These are phyloP conservation scores for Spiraea crenata DNA, from an alignment of 331 rosid species.

Conservation along the genomic window DNA sequence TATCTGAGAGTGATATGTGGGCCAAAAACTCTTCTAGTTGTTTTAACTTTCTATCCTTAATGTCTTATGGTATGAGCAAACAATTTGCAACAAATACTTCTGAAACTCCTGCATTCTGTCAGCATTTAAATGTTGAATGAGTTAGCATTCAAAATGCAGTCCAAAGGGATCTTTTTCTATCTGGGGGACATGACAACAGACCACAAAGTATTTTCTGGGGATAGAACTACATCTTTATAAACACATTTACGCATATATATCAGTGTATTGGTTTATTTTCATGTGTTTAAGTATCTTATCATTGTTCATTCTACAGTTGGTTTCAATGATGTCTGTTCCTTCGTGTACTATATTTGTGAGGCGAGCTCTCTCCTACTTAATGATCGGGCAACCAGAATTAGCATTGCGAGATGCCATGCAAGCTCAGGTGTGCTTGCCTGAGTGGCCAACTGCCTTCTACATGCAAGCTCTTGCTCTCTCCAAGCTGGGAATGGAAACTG, in stretches of 20 bases:
- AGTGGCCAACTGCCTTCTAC: slow-evolving; percentile 95
- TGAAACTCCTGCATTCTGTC: neutral
- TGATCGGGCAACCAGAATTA: slow-evolving; percentile 75
- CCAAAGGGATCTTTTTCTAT: neutral
- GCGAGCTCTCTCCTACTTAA: slow-evolving; percentile 75
- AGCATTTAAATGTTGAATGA: no score
- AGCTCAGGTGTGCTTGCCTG: slow-evolving; percentile 90
- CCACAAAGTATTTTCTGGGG: neutral
- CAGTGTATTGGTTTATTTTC: neutral
- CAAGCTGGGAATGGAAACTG: slow-evolving; percentile 89
- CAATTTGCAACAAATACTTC: neutral
- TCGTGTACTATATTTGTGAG: slow-evolving; percentile 79
- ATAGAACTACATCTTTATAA: no score
- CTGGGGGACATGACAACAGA: neutral
- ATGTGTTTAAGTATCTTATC: neutral
- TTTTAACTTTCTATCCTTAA: neutral
- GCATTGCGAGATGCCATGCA: slow-evolving; percentile 91
- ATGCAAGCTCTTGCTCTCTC: slow-evolving; percentile 89
- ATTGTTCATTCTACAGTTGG: slow-evolving; percentile 44
- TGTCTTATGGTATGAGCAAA: neutral
- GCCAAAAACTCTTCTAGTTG: neutral
- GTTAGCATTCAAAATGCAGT: no score
- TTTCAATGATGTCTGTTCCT: slow-evolving; percentile 71
- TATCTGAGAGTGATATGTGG: neutral
- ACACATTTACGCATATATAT: no score